phyloP scores from a whole-genome alignment of 352 stramenopile genomes.

The Ophiocytium majus region DNA sequence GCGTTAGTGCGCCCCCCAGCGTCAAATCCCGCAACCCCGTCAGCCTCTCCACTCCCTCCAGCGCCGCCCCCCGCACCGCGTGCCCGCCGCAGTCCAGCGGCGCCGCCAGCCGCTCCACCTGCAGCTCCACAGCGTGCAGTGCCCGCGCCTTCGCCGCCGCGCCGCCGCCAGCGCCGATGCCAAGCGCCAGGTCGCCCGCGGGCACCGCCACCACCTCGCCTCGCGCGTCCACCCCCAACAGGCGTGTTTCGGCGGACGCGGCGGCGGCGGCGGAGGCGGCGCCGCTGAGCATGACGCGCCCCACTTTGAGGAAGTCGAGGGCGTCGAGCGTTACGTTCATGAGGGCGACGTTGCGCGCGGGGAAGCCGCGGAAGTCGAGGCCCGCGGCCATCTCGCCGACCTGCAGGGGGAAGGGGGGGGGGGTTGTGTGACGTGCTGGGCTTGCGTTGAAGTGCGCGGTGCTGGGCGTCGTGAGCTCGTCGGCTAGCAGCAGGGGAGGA shows the following conservation, averaged over 20 bases:
- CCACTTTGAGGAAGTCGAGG: conserved; percentile 50
- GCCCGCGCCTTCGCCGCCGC: no score
- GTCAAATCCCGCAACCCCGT: background rate
- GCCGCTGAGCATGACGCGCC: conserved; percentile 9
- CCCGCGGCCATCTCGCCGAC: conserved; percentile 32
- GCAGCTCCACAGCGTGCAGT: background rate
- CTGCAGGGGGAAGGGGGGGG: background rate
- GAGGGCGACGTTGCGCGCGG: conserved; percentile 41
- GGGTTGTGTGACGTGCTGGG: no score
- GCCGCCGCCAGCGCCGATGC: background rate
- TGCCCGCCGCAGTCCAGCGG: conserved; percentile 33
- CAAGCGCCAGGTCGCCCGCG: background rate
- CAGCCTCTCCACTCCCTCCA: background rate
- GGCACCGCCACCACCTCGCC: background rate
- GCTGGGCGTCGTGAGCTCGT: no score
- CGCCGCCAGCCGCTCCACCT: conserved; percentile 20
- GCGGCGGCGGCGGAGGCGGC: conserved; percentile 11
- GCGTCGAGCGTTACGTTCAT: conserved; percentile 50
- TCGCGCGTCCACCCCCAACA: background rate
- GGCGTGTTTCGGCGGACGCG: background rate
- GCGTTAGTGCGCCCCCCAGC: background rate
- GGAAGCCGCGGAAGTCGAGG: conserved; percentile 50
- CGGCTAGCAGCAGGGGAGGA: no score
- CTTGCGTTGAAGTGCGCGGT: no score
- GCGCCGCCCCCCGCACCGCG: background rate